Percentiles rank a stretch among this genome's conserved stretches.
Evolutionary conservation across 805 yeast species (phyloP).

Genomic region (Priceomyces medius): DNA sequence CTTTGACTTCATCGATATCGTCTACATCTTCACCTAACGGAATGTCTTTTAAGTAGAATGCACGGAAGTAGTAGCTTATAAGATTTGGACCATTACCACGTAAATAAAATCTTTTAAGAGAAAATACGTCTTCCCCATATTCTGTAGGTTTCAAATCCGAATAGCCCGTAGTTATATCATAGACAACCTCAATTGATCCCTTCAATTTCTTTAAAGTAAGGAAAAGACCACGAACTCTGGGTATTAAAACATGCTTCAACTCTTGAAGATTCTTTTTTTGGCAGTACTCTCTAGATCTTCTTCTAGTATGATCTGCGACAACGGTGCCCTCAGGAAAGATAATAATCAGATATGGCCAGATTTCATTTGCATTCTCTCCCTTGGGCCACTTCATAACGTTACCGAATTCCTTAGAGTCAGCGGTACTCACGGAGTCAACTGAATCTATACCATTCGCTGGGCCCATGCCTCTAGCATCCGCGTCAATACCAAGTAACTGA

Average conservation of each 20-base stretch:
- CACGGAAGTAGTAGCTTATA: constrained; percentile 65
- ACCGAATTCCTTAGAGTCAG: constrained; percentile 4
- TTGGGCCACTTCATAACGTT: constrained; percentile 30
- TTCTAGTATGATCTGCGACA: constrained; percentile 62
- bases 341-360: constrained; percentile 58
- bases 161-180: constrained; percentile 84
- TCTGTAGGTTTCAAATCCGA: constrained; percentile 61
- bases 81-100: constrained; percentile 69
- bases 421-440: constrained; percentile 29
- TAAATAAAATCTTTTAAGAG: constrained; percentile 61
- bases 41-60: constrained; percentile 56
- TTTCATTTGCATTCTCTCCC: constrained; percentile 20
- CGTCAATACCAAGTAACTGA: constrained; percentile 56
- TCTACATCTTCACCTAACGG: constrained; percentile 49
- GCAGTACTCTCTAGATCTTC: constrained; percentile 58
- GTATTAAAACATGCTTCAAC: constrained; percentile 69
- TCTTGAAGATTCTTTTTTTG: constrained; percentile 46
- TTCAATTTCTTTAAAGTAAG: constrained; percentile 58
- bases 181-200: constrained; percentile 54
- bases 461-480: constrained; percentile 58
- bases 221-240: constrained; percentile 78
- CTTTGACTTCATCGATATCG: constrained; percentile 42
- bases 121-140: constrained; percentile 76
- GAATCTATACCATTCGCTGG: constrained; percentile 44
- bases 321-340: constrained; percentile 97